Percentiles rank a stretch among this genome's conserved stretches.
These are phyloP conservation scores for Thielaviopsis populi DNA, from an alignment of 2,329 filamentous ascomycete genomes.

Conservation along the genomic window DNA sequence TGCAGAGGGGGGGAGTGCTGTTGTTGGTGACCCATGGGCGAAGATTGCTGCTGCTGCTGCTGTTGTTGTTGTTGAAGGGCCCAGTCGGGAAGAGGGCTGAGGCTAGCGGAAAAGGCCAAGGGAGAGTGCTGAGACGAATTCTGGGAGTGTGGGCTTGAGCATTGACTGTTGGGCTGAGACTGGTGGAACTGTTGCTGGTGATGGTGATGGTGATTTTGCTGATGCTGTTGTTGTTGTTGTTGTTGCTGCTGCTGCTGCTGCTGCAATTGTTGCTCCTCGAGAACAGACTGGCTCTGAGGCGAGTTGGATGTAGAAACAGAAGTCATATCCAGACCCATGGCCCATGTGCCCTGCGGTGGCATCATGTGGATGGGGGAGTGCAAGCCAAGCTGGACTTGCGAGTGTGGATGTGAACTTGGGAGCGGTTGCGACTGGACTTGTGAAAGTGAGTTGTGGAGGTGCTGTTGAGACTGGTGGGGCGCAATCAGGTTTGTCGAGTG, in stretches of 20 bases:
- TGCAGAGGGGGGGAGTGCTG: conserved; percentile 23
- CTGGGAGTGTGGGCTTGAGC: conserved; percentile 38
- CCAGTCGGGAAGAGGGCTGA: conserved; percentile 41
- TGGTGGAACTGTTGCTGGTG: conserved; percentile 27
- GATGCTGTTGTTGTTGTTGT: conserved; percentile 22
- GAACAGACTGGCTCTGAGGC: conserved; percentile 32
- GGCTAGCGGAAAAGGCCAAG: conserved; percentile 28
- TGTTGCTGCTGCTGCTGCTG: conserved; percentile 26
- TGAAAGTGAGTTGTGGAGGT: background rate
- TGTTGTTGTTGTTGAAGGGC: conserved; percentile 39
- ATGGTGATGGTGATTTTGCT: conserved; percentile 18
- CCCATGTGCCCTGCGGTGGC: conserved; percentile 32
- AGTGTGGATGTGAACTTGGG: conserved; percentile 22
- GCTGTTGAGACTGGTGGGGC: conserved; percentile 8
- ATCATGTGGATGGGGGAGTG: conserved; percentile 19
- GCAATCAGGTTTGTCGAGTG: conserved; percentile 7
- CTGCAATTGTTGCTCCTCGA: conserved; percentile 13
- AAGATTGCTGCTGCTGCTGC: conserved; percentile 29
- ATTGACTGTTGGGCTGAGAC: conserved; percentile 27
- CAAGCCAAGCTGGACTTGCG: conserved; percentile 12
- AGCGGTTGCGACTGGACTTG: conserved; percentile 21
- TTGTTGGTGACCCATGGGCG: conserved; percentile 29
- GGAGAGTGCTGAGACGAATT: conserved; percentile 36
- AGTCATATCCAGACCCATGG: conserved; percentile 39
- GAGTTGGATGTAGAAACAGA: conserved; percentile 30